Evolutionary conservation across 2,329 filamentous ascomycete species (phyloP), one percentile per base, ranked within the genome.

Genomic region (Aspergillus latus): DNA sequence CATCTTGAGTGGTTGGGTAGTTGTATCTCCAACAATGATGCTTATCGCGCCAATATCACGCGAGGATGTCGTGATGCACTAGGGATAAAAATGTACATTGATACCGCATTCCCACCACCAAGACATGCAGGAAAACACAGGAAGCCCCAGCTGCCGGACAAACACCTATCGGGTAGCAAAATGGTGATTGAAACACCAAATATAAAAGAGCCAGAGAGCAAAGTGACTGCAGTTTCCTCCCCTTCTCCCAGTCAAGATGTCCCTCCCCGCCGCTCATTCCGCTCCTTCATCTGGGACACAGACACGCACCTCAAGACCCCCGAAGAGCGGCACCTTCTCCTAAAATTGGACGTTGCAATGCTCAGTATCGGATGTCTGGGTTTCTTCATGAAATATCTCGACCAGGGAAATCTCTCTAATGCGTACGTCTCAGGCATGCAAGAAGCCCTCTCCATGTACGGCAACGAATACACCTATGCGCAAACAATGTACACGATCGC

Each of bases 401-500:
- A 60, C 42, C 58, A 58, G 15, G 55, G 51, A 2, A 60, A 58
- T 42, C 50, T 58, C 4, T 36, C 58, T 3, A 60, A 58, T 37
- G 58, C 58, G 3, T 60, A 60, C 30, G 55, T 60, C 6, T 58
- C 52, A 15, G 60, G 60, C 8, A 60, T 62, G 58, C 52, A 62
- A 42, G 60, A 62, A 32, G 53, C 46, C 1, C 51, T 60, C 21
- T 44, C 51, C 5, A 58, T 62, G 53, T 55, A 54, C 29, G 56
- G 58, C n/a, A 62, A 62, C 32, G 52, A 59, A 36, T 62, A 59
- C 44, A 60, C 55, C 2, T 60, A 60, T 26, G 51, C 51, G 2
- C 21, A 10, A 9, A 58, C 54, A 15, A 59, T 62, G 3, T 71
- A 68, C 44, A 67, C 67, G 8, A 49, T 65, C 43, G 51, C 54